Conservation (phyloP, 495 filamentous ascomycete species). For the Trichoderma orchidacearum region DNA sequence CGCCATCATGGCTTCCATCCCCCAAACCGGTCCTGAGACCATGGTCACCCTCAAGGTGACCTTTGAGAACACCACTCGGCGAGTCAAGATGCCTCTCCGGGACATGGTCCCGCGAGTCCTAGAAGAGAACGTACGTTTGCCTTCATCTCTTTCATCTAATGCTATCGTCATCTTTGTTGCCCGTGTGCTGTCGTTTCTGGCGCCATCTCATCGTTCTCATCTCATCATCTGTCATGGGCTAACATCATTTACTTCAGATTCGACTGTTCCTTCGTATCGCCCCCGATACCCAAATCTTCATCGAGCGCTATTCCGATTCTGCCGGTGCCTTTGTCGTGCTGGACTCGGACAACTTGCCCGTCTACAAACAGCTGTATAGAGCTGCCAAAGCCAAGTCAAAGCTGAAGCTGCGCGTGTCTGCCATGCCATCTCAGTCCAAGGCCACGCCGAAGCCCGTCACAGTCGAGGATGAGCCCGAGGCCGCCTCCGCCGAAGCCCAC, state of each 20-base stretch:
- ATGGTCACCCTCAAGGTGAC: constrained; percentile 76
- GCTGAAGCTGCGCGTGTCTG: constrained; percentile 72
- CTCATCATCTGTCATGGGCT: neutral
- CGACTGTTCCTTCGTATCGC: constrained; percentile 59
- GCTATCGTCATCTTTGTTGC: neutral
- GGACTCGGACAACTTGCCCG: constrained; percentile 59
- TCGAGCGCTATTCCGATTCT: constrained; percentile 96
- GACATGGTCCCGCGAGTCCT: constrained; percentile 69
- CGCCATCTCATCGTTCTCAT: neutral
- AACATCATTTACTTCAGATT: constrained; percentile 38
- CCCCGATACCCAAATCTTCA: constrained; percentile 49
- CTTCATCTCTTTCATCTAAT: neutral
- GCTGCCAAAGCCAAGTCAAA: constrained; percentile 98
- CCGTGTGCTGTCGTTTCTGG: too few species aligned
- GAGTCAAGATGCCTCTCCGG: constrained; percentile 79
- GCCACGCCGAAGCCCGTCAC: constrained; percentile 24
- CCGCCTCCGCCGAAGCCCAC: neutral
- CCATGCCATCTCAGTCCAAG: constrained; percentile 6
- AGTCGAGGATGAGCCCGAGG: constrained; percentile 25
- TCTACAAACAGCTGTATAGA: constrained; percentile 94
- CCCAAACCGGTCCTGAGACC: constrained; percentile 51
- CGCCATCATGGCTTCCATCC: constrained; percentile 36
- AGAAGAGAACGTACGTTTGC: constrained; percentile 67
- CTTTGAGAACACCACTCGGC: constrained; percentile 54
- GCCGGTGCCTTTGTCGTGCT: constrained; percentile 67